Evolutionary conservation across 2,329 filamentous ascomycete genomes (phyloP).

Genomic region (Knoxdaviesia proteae): DNA sequence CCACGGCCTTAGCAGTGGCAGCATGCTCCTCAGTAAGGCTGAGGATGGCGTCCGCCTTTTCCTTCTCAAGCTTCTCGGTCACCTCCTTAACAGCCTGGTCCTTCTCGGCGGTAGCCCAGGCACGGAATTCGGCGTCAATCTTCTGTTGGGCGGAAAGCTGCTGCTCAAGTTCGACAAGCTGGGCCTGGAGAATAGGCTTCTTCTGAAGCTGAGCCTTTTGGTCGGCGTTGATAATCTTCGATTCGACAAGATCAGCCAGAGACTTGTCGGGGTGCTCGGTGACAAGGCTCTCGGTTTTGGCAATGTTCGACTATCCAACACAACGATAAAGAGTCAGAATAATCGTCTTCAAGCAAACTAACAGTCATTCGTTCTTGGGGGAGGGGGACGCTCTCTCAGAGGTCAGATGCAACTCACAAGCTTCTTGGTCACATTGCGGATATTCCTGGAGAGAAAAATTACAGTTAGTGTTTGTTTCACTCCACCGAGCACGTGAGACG

Average conservation of each 20-base stretch:
- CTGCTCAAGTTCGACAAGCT: slow-evolving; percentile 51
- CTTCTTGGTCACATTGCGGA: slow-evolving; percentile 88
- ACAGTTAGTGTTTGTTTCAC: slow-evolving; percentile 5
- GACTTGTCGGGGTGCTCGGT: slow-evolving; percentile 48
- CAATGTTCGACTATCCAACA: slow-evolving; percentile 36
- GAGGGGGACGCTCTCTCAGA: background rate
- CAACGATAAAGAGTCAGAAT: background rate
- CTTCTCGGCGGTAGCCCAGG: slow-evolving; percentile 35
- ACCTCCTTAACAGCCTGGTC: slow-evolving; percentile 37
- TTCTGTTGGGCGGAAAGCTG: slow-evolving; percentile 57
- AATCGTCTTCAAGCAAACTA: background rate
- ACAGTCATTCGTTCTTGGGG: background rate
- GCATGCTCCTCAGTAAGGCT: slow-evolving; percentile 33
- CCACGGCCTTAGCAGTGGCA: slow-evolving; percentile 29
- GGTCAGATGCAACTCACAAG: slow-evolving; percentile 40
- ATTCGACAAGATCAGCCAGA: slow-evolving; percentile 50
- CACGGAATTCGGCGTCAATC: slow-evolving; percentile 50
- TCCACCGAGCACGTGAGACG: background rate
- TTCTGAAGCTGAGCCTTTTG: slow-evolving; percentile 60
- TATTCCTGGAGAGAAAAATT: slow-evolving; percentile 35
- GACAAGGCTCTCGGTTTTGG: slow-evolving; percentile 51
- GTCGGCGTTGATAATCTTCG: slow-evolving; percentile 59
- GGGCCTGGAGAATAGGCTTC: slow-evolving; percentile 50
- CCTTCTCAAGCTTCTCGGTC: slow-evolving; percentile 28
- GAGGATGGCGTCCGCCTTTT: slow-evolving; percentile 29